Evolutionary conservation across 1,284 basidiomycete species (phyloP), one percentile per base, ranked within the genome.

Genomic region (Phellinidium pouzarii): DNA sequence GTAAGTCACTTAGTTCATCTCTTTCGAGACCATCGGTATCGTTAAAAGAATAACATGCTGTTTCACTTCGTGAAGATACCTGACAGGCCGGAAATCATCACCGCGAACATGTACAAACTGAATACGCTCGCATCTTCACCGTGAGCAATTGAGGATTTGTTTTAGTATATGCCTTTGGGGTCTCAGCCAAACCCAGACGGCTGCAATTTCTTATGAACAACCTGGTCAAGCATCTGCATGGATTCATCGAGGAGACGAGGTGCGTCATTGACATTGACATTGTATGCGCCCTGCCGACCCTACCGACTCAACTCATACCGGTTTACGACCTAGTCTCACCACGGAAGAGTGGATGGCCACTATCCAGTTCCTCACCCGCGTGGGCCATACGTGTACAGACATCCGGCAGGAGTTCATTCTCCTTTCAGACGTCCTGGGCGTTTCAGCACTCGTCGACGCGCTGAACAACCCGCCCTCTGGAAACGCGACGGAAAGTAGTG

Each of bases 311-410:
- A n/a, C n/a, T n/a, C n/a, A n/a, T n/a, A n/a, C n/a, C n/a, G n/a
- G n/a, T n/a, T n/a, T n/a, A n/a, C n/a, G n/a, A n/a, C n/a, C n/a
- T 41, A 79, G 80, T 53, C 66, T 92, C 46, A 88, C 87, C 7
- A 84, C 83, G 0, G 84, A 91, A 6, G 91, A 94, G 71, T 94
- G 91, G 91, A 85, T 88, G 81, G 67, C 73, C 17, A 74, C 85
- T 0, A 82, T 92, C 60, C 66, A 84, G 56, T 92, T 91, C 70
- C 70, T 93, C 59, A 92, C 87, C 1, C 71, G 72, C 14, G 79
- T 77, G 0, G 89, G 90, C 5, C 75, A 92, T 68, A 87, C 68
- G 56, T 88, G 82, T 67, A 80, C 82, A 0, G 76, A 80, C 23
- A 65, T 86, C 45, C 82, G 88, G 27, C 88, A 91, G 70, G 91